Evolutionary conservation across 1,139 yeast genomes (phyloP).

Genomic region (Barnettozyma hawaiiensis): DNA sequence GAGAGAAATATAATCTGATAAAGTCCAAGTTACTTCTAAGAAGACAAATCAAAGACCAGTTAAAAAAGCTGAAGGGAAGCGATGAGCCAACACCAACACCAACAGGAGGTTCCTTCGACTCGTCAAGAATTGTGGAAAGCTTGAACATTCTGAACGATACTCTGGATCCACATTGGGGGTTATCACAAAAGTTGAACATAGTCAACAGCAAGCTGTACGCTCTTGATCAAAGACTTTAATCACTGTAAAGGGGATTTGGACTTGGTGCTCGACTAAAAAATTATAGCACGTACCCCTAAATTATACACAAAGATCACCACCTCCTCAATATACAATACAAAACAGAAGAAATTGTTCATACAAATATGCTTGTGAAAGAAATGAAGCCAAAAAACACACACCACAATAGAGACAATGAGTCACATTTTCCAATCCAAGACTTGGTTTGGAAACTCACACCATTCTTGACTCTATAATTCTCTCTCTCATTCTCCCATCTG

Average conservation of each 20-base stretch:
- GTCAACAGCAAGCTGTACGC: slow-evolving; percentile 33
- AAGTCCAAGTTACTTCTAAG: slow-evolving; percentile 6
- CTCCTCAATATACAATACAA: neutral
- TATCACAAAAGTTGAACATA: slow-evolving; percentile 32
- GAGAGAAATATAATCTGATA: slow-evolving; percentile 30
- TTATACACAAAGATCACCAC: neutral
- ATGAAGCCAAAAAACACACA: too few relatives aligned
- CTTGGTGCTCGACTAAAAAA: neutral
- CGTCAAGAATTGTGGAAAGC: slow-evolving; percentile 12
- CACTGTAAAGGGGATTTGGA: too few relatives aligned
- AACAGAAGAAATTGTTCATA: neutral
- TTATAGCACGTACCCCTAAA: neutral
- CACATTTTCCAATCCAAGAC: neutral
- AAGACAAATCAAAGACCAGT: slow-evolving; percentile 28
- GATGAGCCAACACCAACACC: neutral
- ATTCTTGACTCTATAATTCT: neutral
- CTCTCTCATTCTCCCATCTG: neutral
- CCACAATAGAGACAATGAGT: neutral
- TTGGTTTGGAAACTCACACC: too few relatives aligned
- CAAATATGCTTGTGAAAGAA: neutral
- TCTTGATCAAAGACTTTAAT: slow-evolving; percentile 21
- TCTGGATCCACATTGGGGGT: slow-evolving; percentile 38
- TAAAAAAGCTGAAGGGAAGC: slow-evolving; percentile 16
- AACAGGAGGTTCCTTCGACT: neutral
- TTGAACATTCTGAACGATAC: slow-evolving; percentile 28